Percentiles rank a stretch among this genome's conserved stretches.
These are phyloP conservation scores for Talaromyces funiculosus DNA, from an alignment of 2,329 filamentous ascomycete genomes.

Conservation along the genomic window DNA sequence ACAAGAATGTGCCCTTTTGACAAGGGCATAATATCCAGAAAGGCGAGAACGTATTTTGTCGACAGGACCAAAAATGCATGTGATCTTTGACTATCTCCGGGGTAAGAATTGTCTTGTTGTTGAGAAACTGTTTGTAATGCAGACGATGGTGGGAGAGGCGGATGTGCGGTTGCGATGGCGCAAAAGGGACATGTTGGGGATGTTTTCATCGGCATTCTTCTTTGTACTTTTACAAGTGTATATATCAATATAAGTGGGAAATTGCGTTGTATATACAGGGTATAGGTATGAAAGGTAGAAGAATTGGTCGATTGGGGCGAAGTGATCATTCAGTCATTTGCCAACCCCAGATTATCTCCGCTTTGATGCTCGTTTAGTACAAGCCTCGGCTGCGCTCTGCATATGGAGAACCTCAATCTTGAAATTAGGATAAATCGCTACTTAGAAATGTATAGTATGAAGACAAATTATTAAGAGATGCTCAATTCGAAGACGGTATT, in stretches of 20 bases:
- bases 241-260: neutral
- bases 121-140: conserved; percentile 5
- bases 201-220: neutral
- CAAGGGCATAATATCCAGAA: conserved; percentile 89
- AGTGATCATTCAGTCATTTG: neutral
- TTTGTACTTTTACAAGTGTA: neutral
- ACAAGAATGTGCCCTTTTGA: conserved; percentile 77
- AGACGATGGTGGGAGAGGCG: conserved; percentile 26
- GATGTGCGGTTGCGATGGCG: conserved; percentile 50
- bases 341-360: neutral
- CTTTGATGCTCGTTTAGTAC: conserved; percentile 17
- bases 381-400: conserved; percentile 14
- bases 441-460: neutral
- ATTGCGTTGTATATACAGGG: neutral
- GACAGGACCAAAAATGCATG: conserved; percentile 62
- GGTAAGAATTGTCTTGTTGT: neutral
- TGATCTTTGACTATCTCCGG: conserved; percentile 18
- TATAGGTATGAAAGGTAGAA: neutral
- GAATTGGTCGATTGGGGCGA: neutral
- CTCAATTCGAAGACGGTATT: conserved; percentile 11
- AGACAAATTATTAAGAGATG: neutral
- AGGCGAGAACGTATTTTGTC: conserved; percentile 71
- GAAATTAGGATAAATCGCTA: too few species aligned
- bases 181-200: conserved; percentile 51
- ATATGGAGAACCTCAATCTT: neutral